phyloP scores from a whole-genome alignment of 108 stramenopile genomes.

The Thalassiosira profunda region DNA sequence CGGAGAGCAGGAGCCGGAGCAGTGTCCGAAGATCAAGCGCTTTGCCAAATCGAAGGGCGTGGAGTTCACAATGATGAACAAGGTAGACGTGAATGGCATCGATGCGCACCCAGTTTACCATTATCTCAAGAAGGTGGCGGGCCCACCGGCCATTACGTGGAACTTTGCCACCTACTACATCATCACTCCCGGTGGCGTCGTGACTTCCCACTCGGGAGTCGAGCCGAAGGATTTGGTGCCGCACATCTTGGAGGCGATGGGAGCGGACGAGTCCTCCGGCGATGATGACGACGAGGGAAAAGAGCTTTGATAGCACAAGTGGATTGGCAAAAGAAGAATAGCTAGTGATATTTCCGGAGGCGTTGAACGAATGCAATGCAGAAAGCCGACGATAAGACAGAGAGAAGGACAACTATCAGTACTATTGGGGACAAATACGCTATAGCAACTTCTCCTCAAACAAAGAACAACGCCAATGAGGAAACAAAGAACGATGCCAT shows the following conservation, averaged over 20 bases:
- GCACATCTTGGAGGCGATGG: constrained; percentile 39
- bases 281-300: no score
- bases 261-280: constrained; percentile 28
- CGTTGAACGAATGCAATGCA: no score
- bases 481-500: no score
- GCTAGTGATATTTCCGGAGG: no score
- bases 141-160: constrained; percentile 64
- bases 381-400: no score
- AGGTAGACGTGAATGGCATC: constrained; percentile 85
- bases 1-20: constrained; percentile 83
- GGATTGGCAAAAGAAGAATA: no score
- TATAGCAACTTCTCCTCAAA: no score
- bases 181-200: constrained; percentile 58
- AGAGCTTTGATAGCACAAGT: constrained; percentile 50
- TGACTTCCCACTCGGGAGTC: constrained; percentile 60
- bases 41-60: constrained; percentile 77
- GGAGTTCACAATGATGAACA: constrained; percentile 89
- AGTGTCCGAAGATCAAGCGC: constrained; percentile 53
- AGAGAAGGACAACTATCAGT: no score
- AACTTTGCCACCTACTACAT: constrained; percentile 88
- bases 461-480: no score
- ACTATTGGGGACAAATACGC: no score
- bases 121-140: constrained; percentile 73
- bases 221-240: constrained; percentile 65
- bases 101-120: constrained; percentile 69